phyloP scores from a whole-genome alignment of 177 flowering plant genomes.

The Vitis hybrid region DNA sequence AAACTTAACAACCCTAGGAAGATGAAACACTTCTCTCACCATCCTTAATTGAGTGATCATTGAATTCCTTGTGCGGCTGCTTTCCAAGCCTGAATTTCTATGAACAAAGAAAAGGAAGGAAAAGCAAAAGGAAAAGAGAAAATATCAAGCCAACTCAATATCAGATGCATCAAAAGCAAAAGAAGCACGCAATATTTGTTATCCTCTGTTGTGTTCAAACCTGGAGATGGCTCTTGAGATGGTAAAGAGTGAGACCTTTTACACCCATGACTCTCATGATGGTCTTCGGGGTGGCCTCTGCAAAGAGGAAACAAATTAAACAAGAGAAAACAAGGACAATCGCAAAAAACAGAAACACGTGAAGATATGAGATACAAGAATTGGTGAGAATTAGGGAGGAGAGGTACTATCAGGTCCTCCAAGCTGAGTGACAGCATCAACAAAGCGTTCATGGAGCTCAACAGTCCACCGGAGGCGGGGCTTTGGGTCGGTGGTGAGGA shows the following conservation, averaged over 20 bases:
- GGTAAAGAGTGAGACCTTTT: slow-evolving; percentile 97
- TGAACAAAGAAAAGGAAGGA: slow-evolving; percentile 5
- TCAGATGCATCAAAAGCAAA: slow-evolving; percentile 2
- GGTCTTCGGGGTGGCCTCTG: slow-evolving; percentile 98
- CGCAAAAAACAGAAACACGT: neutral
- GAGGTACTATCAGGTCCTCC: slow-evolving; percentile 93
- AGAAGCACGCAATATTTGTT: neutral
- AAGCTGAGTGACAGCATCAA: slow-evolving; percentile 94
- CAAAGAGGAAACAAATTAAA: slow-evolving; percentile 15
- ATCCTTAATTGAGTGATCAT: slow-evolving; percentile 83
- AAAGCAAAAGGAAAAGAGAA: slow-evolving; percentile 4
- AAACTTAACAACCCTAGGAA: neutral
- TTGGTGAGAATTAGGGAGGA: neutral
- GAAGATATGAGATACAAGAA: slow-evolving; percentile 3
- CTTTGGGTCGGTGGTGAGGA: slow-evolving; percentile 98
- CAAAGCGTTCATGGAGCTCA: slow-evolving; percentile 97
- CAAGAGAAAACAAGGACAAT: neutral
- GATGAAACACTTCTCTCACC: slow-evolving; percentile 48
- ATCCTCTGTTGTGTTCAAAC: slow-evolving; percentile 27
- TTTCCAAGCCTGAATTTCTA: slow-evolving; percentile 99
- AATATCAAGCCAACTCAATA: neutral
- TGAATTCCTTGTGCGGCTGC: slow-evolving; percentile 97
- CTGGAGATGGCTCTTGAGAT: slow-evolving; percentile 99
- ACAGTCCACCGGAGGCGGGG: slow-evolving; percentile 98
- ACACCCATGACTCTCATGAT: slow-evolving; percentile 99